Conservation (phyloP, 257 asterid genomes). For the Solanum sitiens region DNA sequence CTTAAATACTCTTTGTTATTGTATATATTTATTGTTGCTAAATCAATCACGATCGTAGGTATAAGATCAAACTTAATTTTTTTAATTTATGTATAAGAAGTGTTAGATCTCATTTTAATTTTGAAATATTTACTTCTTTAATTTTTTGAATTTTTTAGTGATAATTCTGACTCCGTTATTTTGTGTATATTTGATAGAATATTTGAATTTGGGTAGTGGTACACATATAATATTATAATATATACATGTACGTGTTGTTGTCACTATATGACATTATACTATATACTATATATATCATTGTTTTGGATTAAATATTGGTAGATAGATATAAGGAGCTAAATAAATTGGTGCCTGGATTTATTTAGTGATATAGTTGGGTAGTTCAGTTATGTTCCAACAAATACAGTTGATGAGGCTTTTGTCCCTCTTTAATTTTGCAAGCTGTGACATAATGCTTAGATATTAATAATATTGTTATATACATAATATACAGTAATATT, state of each 20-base stretch:
- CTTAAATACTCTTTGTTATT: too few species aligned
- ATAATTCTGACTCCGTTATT: not conserved
- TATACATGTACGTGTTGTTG: not conserved
- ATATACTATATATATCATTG: not conserved
- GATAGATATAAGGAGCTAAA: not conserved
- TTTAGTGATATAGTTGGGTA: not conserved
- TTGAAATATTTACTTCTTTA: not conserved
- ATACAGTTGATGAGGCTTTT: not conserved
- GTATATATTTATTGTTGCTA: too few species aligned
- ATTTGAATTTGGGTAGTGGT: not conserved
- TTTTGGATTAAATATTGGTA: not conserved
- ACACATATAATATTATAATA: not conserved
- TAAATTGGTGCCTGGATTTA: not conserved
- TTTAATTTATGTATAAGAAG: not conserved
- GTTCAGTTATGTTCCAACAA: not conserved
- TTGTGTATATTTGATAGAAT: too few species aligned
- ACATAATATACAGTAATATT: not conserved
- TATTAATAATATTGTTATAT: not conserved
- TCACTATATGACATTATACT: not conserved
- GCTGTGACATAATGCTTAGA: not conserved
- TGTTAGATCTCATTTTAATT: not conserved
- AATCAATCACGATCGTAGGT: too few species aligned
- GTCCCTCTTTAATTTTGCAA: not conserved
- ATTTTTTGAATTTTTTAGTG: not conserved
- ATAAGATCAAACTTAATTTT: not conserved